These are phyloP conservation scores for Wickerhamomyces pijperi DNA, from an alignment of 805 yeast species.

Conservation along the genomic window DNA sequence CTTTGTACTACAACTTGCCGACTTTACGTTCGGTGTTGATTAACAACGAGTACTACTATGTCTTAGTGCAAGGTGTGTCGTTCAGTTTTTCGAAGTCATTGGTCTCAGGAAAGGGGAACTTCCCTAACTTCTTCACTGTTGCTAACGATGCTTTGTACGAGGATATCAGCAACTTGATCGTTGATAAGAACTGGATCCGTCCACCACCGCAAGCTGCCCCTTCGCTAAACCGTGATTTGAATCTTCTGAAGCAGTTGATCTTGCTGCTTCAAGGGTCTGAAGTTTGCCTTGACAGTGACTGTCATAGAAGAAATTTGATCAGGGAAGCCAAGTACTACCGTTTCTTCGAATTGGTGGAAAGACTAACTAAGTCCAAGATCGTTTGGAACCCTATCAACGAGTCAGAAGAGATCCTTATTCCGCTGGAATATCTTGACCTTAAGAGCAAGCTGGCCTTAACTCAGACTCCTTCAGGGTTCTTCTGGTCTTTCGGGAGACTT, in stretches of 20 bases:
- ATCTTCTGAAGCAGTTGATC: slow-evolving; percentile 25
- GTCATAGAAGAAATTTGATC: slow-evolving; percentile 45
- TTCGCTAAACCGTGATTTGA: slow-evolving; percentile 21
- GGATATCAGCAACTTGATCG: slow-evolving; percentile 33
- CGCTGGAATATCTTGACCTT: slow-evolving; percentile 6
- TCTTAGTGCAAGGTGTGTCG: slow-evolving; percentile 45
- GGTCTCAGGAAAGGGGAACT: slow-evolving; percentile 51
- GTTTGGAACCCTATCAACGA: slow-evolving; percentile 38
- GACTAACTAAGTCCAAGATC: slow-evolving; percentile 41
- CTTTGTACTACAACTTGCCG: slow-evolving; percentile 58
- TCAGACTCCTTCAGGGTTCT: neutral
- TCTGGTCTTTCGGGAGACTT: slow-evolving; percentile 31
- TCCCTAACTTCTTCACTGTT: slow-evolving; percentile 67
- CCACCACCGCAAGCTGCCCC: slow-evolving; percentile 73
- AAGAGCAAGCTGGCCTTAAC: slow-evolving; percentile 5
- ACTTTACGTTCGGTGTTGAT: slow-evolving; percentile 37
- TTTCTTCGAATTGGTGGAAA: slow-evolving; percentile 65
- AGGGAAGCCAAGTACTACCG: slow-evolving; percentile 72
- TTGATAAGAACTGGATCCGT: slow-evolving; percentile 36
- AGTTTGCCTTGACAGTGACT: slow-evolving; percentile 34
- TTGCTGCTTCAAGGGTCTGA: slow-evolving; percentile 44
- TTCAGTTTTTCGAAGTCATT: slow-evolving; percentile 51
- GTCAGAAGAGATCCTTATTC: slow-evolving; percentile 41
- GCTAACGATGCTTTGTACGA: slow-evolving; percentile 40
- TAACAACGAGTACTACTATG: slow-evolving; percentile 43